Base-by-base conservation (phyloP, 208 protist species). In the Crithidia expoeki region DNA sequence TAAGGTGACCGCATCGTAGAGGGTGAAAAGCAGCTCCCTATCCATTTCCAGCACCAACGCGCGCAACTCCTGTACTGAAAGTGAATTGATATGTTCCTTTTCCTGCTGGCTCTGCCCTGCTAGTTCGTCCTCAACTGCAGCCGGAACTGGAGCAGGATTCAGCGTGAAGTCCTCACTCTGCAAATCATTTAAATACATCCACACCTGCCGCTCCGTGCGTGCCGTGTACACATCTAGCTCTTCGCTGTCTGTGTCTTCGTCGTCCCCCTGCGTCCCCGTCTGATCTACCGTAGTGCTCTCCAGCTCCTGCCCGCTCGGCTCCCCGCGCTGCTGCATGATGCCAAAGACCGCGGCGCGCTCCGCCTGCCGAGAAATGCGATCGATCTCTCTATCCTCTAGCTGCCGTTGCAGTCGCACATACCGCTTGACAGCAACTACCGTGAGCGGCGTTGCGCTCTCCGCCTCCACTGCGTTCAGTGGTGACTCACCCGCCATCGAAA, bases 21-120 rank as follows among this genome's bases (percentile, higher is more conserved):
- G 59, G 9, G 68, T 57, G 4, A 33, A 14, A 27, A 70, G 10
- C 19, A 88, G 53, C 47, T 69, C 67, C 11, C 17, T 44, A 14
- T 66, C 47, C 60, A 62, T 44, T 46, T 75, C 62, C 5, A 76
- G 62, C 36, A 77, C 72, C 40, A 83, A 47, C 0, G 64, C 63
- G 5, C 79, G 69, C 52, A 88, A 53, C 46, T 84, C 77, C n/a
- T 77, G 53, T 0, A 61, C 36, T 6, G 79, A 57, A 4, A 55
- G 27, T 16, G 34, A 33, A 10, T 40, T 25, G n/a, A 83, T 42
- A 17, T 51, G 38, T 17, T 77, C 52, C 27, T 53, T 28, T 16
- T 21, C 40, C 53, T 64, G 34, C 53, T 21, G 42, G 9, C 21
- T 23, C 57, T 70, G 59, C 11, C 42, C 61, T 23, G 36, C 51